phyloP scores from a whole-genome alignment of 371 early-diverging fungal species.

The Capillidium heterosporum region DNA sequence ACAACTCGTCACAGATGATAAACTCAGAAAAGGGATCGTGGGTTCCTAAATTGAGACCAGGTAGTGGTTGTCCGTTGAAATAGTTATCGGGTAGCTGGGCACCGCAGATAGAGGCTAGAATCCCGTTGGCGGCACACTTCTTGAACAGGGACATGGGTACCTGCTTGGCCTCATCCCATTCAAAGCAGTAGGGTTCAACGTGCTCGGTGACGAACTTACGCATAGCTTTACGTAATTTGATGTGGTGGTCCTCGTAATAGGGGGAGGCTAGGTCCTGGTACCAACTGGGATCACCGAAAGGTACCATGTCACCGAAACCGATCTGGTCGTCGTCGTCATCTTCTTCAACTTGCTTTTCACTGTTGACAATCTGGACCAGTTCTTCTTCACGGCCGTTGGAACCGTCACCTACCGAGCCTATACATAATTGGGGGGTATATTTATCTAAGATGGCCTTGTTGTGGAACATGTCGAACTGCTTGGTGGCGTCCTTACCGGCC shows the following conservation, averaged over 20 bases:
- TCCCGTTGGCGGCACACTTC: constrained; percentile 54
- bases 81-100: constrained; percentile 14
- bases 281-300: constrained; percentile 75
- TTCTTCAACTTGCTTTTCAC: constrained; percentile 7
- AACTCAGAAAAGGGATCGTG: constrained; percentile 65
- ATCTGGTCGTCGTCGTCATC: constrained; percentile 7
- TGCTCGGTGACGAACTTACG: constrained; percentile 65
- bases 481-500: constrained; percentile 72
- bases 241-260: constrained; percentile 62
- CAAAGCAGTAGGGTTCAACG: constrained; percentile 58
- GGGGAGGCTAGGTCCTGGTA: constrained; percentile 57
- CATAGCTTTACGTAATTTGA: constrained; percentile 37
- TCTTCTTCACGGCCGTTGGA: constrained; percentile 7
- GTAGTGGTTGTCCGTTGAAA: constrained; percentile 12
- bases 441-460: constrained; percentile 33
- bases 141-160: constrained; percentile 43
- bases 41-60: constrained; percentile 26
- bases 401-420: constrained; percentile 32
- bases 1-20: constrained; percentile 56
- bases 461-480: constrained; percentile 78
- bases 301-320: constrained; percentile 58
- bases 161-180: constrained; percentile 72
- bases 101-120: constrained; percentile 44
- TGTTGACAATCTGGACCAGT: constrained; percentile 7
- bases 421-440: constrained; percentile 29